Percentiles rank a stretch among this genome's conserved stretches.
phyloP scores from a whole-genome alignment of 352 stramenopile genomes.

The Hyaloperonospora arabidopsidis region DNA sequence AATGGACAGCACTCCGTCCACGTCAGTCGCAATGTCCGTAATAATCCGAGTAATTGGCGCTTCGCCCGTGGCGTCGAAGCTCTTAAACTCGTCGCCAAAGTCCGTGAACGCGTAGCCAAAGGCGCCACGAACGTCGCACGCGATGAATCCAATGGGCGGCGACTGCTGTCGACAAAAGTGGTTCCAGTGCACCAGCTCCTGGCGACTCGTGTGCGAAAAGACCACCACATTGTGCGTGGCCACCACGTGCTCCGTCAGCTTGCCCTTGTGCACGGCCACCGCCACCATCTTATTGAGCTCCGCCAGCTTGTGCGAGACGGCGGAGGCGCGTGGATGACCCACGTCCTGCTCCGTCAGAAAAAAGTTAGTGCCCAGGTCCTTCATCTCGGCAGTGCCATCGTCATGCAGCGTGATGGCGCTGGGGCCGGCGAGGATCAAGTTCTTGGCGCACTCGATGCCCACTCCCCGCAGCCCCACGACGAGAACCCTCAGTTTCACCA shows the following conservation, averaged over 20 bases:
- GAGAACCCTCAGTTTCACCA: slow-evolving; percentile 79
- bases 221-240: slow-evolving; percentile 82
- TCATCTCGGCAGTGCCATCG: slow-evolving; percentile 60
- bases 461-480: slow-evolving; percentile 82
- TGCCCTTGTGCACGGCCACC: slow-evolving; percentile 63
- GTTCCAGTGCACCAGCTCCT: slow-evolving; percentile 85
- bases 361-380: slow-evolving; percentile 91
- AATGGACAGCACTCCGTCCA: slow-evolving; percentile 64
- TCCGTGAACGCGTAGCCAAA: slow-evolving; percentile 80
- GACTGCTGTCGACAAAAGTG: slow-evolving; percentile 76
- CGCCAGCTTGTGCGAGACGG: slow-evolving; percentile 72
- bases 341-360: slow-evolving; percentile 85
- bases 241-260: slow-evolving; percentile 56
- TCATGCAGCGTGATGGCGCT: slow-evolving; percentile 84
- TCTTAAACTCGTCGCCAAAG: slow-evolving; percentile 68
- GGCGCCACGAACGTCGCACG: slow-evolving; percentile 66
- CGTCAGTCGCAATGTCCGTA: slow-evolving; percentile 79
- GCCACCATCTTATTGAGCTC: slow-evolving; percentile 90
- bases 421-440: slow-evolving; percentile 87
- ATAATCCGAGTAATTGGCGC: slow-evolving; percentile 83
- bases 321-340: slow-evolving; percentile 48
- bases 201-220: slow-evolving; percentile 66
- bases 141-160: slow-evolving; percentile 74
- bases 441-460: slow-evolving; percentile 89
- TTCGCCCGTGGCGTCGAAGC: slow-evolving; percentile 74